Conservation (phyloP, 345 rosid genomes). For the Citrus sinensis region DVS_A1.0 CM039164.1:26153001-26153500, state of each 20-base stretch:
- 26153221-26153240: not conserved
- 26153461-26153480: constrained; percentile 1
- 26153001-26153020: constrained; percentile 6
- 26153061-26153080: constrained; percentile 3
- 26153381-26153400: not conserved
- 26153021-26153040: constrained; percentile 13
- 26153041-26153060: constrained; percentile 24
- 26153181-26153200: not conserved
- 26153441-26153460: not conserved
- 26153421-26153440: not conserved
- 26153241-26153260: not conserved
- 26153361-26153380: not conserved
- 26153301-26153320: not conserved
- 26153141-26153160: constrained; percentile 9
- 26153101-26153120: constrained; percentile 16
- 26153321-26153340: not conserved
- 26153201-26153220: constrained; percentile 25
- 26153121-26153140: constrained; percentile 9
- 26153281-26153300: not conserved
- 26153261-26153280: not conserved
- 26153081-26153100: constrained; percentile 18
- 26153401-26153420: not conserved
- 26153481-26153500: not conserved
- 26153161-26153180: not conserved
- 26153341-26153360: not conserved